These are phyloP conservation scores for Wickerhamomyces subpelliculosus DNA, from an alignment of 805 yeast genomes.

Conservation along the genomic window DNA sequence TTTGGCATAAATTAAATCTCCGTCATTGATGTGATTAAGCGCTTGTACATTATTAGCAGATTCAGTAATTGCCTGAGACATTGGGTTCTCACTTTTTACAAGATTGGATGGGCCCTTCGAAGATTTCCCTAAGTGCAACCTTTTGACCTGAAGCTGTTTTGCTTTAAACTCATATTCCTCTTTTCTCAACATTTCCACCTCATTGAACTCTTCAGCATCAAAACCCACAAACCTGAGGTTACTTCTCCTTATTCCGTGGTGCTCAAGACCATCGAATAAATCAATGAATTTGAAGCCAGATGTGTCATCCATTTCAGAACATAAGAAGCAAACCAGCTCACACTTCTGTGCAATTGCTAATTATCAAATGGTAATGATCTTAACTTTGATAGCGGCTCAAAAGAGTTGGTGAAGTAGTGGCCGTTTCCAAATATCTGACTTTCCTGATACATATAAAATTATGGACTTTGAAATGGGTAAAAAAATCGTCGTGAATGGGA, in stretches of 20 bases:
- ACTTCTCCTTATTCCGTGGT: neutral
- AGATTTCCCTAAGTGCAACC: no score
- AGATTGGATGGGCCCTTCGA: no score
- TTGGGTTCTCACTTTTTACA: no score
- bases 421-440: neutral
- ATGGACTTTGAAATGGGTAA: neutral
- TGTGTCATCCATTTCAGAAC: neutral
- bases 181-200: neutral
- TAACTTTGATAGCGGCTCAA: neutral
- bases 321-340: no score
- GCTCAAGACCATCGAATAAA: neutral
- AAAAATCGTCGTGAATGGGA: no score
- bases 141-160: no score
- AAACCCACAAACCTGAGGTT: neutral
- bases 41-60: no score
- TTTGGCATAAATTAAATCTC: no score
- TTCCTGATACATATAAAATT: no score
- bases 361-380: neutral
- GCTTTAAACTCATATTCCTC: neutral
- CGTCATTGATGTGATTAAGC: no score
- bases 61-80: no score
- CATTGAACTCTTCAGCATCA: neutral
- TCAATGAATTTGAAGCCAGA: neutral
- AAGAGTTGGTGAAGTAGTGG: neutral
- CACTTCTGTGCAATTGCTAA: no score